A percentile compares a stretch with the other conserved stretches of the same genome.
phyloP scores from a whole-genome alignment of 2,329 filamentous ascomycete genomes.

The Phyllosticta citribraziliensis region DNA sequence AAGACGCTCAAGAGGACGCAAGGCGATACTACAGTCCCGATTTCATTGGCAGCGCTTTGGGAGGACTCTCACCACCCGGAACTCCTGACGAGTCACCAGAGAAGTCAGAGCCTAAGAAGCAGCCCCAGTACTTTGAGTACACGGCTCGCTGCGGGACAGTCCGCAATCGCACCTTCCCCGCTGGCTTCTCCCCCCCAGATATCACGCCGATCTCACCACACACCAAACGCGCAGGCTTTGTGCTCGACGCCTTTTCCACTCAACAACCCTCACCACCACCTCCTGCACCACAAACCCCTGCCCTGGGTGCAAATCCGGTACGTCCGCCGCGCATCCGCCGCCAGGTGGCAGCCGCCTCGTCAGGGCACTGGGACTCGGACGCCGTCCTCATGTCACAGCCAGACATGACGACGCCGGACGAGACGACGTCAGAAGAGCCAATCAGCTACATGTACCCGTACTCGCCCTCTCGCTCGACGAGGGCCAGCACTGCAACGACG shows the following conservation, averaged over 20 bases:
- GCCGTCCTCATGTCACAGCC: constrained; percentile 25
- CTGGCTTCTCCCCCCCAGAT: constrained; percentile 18
- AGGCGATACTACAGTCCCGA: background rate
- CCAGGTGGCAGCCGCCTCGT: background rate
- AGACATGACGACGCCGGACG: constrained; percentile 10
- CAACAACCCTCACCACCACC: background rate
- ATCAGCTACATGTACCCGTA: background rate
- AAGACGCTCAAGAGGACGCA: no score
- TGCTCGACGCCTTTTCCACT: background rate
- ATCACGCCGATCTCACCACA: background rate
- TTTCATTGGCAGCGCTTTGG: constrained; percentile 1
- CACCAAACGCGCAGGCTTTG: background rate
- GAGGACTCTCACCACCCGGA: background rate
- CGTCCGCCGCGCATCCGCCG: background rate
- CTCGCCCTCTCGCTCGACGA: background rate
- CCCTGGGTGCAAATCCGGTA: background rate
- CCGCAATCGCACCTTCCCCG: constrained; percentile 13
- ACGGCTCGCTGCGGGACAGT: background rate
- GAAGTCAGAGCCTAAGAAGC: background rate
- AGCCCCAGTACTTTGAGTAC: background rate
- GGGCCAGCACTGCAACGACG: background rate
- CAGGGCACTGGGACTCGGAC: constrained; percentile 26
- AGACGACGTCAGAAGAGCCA: background rate
- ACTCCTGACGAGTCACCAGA: background rate
- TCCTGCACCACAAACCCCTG: background rate